Evolutionary conservation across 129 eudicot species (phyloP).

Genomic region (Tanacetum coccineum): DNA sequence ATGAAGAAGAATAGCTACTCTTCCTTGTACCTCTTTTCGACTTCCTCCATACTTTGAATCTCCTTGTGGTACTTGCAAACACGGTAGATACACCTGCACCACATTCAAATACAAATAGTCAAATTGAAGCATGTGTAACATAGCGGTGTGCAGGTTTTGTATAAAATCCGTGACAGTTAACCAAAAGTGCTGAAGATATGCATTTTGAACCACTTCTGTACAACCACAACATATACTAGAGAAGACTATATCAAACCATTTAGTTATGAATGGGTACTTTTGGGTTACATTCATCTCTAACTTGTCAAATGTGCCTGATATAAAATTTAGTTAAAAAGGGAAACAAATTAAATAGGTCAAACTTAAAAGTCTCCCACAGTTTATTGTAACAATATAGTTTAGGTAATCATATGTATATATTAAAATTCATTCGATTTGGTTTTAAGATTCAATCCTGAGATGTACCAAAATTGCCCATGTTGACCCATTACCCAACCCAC

Average conservation of each 20-base stretch:
- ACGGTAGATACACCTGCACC: slow-evolving; percentile 76
- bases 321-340: too few species aligned
- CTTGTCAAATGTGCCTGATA: too few species aligned
- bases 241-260: not conserved
- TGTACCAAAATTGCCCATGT: not conserved
- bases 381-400: not conserved
- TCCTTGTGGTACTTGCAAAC: slow-evolving; percentile 74
- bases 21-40: slow-evolving; percentile 86
- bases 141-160: not conserved
- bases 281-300: too few species aligned
- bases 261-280: too few species aligned
- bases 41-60: slow-evolving; percentile 66
- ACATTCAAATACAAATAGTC: slow-evolving; percentile 6
- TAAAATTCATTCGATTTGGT: not conserved
- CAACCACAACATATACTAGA: too few species aligned
- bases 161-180: not conserved
- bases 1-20: slow-evolving; percentile 36
- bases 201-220: slow-evolving; percentile 2
- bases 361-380: too few species aligned
- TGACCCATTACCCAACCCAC: slow-evolving; percentile 12
- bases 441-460: not conserved
- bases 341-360: too few species aligned
- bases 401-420: not conserved
- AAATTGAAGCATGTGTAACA: not conserved
- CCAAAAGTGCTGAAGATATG: not conserved